Conservation (phyloP, 2,329 filamentous ascomycete species). For the Calonectria fujianensis region DNA sequence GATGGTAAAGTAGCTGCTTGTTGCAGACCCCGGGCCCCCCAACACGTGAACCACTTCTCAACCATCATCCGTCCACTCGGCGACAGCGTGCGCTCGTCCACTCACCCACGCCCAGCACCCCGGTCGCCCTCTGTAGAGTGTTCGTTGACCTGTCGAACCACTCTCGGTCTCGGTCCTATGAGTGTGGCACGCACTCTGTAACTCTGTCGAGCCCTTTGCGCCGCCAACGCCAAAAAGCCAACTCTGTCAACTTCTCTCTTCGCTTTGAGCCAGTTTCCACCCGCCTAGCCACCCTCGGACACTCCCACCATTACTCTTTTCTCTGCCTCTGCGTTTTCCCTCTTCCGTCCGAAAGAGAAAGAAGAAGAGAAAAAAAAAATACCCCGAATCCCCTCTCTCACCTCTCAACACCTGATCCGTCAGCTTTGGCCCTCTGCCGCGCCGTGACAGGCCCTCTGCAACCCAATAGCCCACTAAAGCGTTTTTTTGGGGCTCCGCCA, state of each 20-base stretch:
- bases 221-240: slow-evolving; percentile 36
- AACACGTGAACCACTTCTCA: slow-evolving; percentile 57
- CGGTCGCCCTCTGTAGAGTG: slow-evolving; percentile 33
- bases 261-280: slow-evolving; percentile 34
- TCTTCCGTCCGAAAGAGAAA: slow-evolving; percentile 7
- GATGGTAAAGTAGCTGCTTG: slow-evolving; percentile 32
- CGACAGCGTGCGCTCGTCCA: slow-evolving; percentile 34
- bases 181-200: slow-evolving; percentile 27
- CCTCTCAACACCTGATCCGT: slow-evolving; percentile 33
- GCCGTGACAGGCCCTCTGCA: slow-evolving; percentile 39
- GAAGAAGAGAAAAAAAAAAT: not conserved
- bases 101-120: slow-evolving; percentile 45
- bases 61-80: slow-evolving; percentile 49
- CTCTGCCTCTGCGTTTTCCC: slow-evolving; percentile 20
- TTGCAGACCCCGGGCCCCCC: slow-evolving; percentile 42
- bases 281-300: slow-evolving; percentile 27
- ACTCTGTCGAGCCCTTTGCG: slow-evolving; percentile 25
- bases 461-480: slow-evolving; percentile 37
- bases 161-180: slow-evolving; percentile 42
- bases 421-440: slow-evolving; percentile 36
- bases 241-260: slow-evolving; percentile 39
- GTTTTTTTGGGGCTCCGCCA: slow-evolving; percentile 51
- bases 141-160: slow-evolving; percentile 36
- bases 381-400: not conserved
- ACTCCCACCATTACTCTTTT: slow-evolving; percentile 22